Base-by-base conservation (phyloP, 1,284 basidiomycete species). In the Polyporus tsugae region DNA sequence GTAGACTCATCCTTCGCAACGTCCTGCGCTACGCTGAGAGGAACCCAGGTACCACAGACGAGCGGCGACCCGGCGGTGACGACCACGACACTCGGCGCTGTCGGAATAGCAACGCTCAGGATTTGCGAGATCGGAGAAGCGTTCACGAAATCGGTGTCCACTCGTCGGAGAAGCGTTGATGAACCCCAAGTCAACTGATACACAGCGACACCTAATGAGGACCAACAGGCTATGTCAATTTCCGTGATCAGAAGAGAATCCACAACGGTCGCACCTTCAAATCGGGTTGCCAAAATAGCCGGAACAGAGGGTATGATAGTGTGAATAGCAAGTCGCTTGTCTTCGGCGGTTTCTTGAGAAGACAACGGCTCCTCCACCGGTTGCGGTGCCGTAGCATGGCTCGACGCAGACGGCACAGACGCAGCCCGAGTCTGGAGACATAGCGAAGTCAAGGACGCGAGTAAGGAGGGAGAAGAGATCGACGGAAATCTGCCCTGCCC, bases 81-180 rank as follows among this genome's bases (percentile, higher is more conserved):
- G 4, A 81, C 75, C 6, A 81, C 82, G 6, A 85, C 83, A 65
- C 83, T 82, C 65, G 78, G 78, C 46, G 79, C 68, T 4, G 82
- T 75, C 10, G 83, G 82, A 53, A 76, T 76, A 3, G 81, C 73
- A 39, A 81, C 72, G 61, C 82, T 79, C 63, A 86, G 78, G 69
- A 80, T 79, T 63, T 83, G 81, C 22, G 86, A 78, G 69, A 92
- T 87, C 36, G 87, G 84, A 42, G 88, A 84, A 57, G 91, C 81
- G 76, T 92, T 91, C 72, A 92, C 90, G 72, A 89, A 92, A 75
- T 91, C 89, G 35, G 90, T 90, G 79, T 92, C 91, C 63, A 91
- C 87, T 66, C 91, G 86, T 72, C 91, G 87, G 69, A 91, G 79
- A 59, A 92, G 80, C 41, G 83, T 79, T 53, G 82, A 82, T 15